Conservation (phyloP, 768 basidiomycete species). For the Hypholoma fasciculare region DNA sequence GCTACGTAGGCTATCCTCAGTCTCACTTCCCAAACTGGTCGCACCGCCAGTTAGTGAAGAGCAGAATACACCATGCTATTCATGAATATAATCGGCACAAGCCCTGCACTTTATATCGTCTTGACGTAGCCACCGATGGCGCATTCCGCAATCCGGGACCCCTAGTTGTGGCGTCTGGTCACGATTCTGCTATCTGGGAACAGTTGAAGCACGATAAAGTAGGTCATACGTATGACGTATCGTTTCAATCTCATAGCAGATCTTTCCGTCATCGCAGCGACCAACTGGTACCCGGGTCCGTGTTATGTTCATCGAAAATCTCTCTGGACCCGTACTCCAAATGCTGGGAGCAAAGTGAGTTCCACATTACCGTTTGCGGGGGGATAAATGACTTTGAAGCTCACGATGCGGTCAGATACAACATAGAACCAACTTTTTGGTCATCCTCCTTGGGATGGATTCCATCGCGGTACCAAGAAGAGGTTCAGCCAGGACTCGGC, state of each 20-base stretch:
- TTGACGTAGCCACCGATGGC: conserved; percentile 40
- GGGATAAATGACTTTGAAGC: conserved; percentile 45
- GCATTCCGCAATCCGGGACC: conserved; percentile 33
- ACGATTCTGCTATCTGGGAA: conserved; percentile 37
- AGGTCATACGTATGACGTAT: no score
- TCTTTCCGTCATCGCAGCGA: conserved; percentile 21
- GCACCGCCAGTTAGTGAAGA: conserved; percentile 37
- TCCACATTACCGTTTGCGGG: background rate
- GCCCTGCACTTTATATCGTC: conserved; percentile 34
- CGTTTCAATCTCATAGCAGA: conserved; percentile 8
- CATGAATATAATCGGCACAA: conserved; percentile 26
- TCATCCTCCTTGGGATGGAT: conserved; percentile 70
- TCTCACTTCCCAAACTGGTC: conserved; percentile 61
- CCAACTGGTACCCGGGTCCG: conserved; percentile 42
- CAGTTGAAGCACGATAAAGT: conserved; percentile 33
- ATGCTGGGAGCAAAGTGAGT: conserved; percentile 61
- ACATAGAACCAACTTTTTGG: conserved; percentile 68
- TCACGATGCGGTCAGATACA: conserved; percentile 41
- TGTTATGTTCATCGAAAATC: conserved; percentile 52
- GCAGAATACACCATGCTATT: conserved; percentile 39
- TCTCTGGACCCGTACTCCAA: conserved; percentile 53
- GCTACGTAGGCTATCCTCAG: conserved; percentile 43
- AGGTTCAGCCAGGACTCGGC: conserved; percentile 33
- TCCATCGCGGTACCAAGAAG: conserved; percentile 65
- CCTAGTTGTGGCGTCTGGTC: conserved; percentile 20